Conservation (phyloP, 768 basidiomycete genomes). For the Termitomyces sp. region DNA sequence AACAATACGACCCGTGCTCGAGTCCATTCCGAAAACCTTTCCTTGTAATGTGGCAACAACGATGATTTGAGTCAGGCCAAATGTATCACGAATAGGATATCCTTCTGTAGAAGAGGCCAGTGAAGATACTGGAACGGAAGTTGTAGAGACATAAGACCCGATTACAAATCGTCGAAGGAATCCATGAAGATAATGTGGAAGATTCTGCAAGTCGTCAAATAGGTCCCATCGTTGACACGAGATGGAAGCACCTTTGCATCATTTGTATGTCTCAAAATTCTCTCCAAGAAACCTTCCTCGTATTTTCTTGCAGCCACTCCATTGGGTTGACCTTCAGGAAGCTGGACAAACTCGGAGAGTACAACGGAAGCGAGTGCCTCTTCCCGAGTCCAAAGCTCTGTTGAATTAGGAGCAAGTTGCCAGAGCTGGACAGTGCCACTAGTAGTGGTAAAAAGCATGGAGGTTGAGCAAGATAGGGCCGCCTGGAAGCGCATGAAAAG, state of each 20-base stretch:
- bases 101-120: neutral
- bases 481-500: constrained; percentile 9
- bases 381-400: constrained; percentile 72
- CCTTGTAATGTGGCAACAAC: constrained; percentile 67
- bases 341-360: constrained; percentile 68
- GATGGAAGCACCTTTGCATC: constrained; percentile 49
- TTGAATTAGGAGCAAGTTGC: constrained; percentile 38
- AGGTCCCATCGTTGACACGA: neutral
- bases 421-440: constrained; percentile 77
- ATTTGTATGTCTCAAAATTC: constrained; percentile 50
- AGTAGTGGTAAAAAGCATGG: constrained; percentile 59
- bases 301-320: constrained; percentile 29
- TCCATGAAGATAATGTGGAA: constrained; percentile 63
- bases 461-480: constrained; percentile 41
- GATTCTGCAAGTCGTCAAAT: constrained; percentile 46
- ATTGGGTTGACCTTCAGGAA: constrained; percentile 54
- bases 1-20: constrained; percentile 66
- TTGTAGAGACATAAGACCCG: constrained; percentile 55
- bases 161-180: constrained; percentile 72
- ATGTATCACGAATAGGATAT: constrained; percentile 59
- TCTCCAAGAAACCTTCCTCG: constrained; percentile 43
- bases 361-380: constrained; percentile 67
- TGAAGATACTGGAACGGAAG: constrained; percentile 21
- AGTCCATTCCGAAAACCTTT: constrained; percentile 80
- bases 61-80: constrained; percentile 84